Conservation (phyloP, 2,329 filamentous ascomycete species). For the Colletotrichum kahawae region DNA sequence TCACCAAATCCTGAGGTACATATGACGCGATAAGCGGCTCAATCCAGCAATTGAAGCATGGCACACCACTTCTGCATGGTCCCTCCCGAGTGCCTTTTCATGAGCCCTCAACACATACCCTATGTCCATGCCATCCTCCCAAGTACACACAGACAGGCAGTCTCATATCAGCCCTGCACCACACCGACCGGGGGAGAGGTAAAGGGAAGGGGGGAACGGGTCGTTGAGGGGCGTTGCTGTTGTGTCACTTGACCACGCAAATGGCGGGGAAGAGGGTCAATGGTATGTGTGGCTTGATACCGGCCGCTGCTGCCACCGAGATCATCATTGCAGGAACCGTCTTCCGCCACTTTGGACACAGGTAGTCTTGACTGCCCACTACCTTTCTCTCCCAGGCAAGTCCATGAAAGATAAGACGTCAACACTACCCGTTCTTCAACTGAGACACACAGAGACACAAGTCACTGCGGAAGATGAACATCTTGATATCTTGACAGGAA, state of each 20-base stretch:
- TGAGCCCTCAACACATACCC: not conserved
- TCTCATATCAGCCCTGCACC: not conserved
- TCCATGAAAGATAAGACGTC: not conserved
- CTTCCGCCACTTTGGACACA: not conserved
- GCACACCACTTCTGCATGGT: not conserved
- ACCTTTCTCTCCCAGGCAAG: not conserved
- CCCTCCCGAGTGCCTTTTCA: not conserved
- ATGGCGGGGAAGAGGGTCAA: not conserved
- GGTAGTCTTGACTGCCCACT: not conserved
- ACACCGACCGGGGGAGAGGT: not conserved
- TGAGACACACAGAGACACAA: not conserved
- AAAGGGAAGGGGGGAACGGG: not conserved
- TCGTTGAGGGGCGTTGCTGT: not conserved
- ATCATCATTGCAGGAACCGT: not conserved
- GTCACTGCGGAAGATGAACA: not conserved
- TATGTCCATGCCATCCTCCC: not conserved
- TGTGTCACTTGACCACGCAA: slow-evolving; percentile 7
- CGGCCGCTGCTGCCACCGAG: not conserved
- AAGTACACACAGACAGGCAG: not conserved
- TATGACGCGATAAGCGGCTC: not conserved
- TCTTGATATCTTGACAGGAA: not conserved
- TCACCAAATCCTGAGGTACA: not conserved
- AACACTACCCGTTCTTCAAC: not conserved
- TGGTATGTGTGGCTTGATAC: not conserved
- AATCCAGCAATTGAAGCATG: not conserved